phyloP scores from a whole-genome alignment of 768 basidiomycete genomes.

The Calocybe cyanea region DNA sequence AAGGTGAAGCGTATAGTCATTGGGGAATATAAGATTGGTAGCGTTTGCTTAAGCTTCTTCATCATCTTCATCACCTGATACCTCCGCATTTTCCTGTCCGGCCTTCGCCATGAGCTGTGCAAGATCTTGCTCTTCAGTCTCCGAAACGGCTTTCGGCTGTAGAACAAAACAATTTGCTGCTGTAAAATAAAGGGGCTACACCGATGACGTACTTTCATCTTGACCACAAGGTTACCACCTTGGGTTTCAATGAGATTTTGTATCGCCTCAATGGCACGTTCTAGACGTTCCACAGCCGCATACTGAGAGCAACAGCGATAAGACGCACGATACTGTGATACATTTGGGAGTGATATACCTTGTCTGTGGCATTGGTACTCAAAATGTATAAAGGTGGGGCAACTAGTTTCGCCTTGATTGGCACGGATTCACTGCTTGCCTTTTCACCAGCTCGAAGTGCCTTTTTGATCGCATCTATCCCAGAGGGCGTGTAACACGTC shows the following conservation, averaged over 20 bases:
- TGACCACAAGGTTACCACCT: constrained; percentile 84
- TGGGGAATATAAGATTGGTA: too few species aligned
- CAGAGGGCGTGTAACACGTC: constrained; percentile 92
- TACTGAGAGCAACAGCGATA: constrained; percentile 37
- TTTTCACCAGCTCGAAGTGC: constrained; percentile 88
- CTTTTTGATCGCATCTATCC: constrained; percentile 95
- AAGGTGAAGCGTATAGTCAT: too few species aligned
- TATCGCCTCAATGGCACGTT: constrained; percentile 90
- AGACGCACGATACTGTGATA: background rate
- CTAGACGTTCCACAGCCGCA: constrained; percentile 88
- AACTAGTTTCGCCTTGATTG: constrained; percentile 95
- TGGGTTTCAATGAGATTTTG: constrained; percentile 78
- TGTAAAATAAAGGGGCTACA: background rate
- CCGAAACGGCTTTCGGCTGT: constrained; percentile 96
- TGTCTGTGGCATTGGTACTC: constrained; percentile 95
- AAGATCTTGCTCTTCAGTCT: constrained; percentile 96
- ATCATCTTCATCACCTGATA: constrained; percentile 91
- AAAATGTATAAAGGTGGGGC: constrained; percentile 96
- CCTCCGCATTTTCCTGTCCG: constrained; percentile 91
- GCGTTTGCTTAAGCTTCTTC: constrained; percentile 44
- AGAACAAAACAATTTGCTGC: background rate
- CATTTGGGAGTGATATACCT: constrained; percentile 49
- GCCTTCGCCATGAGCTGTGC: constrained; percentile 96
- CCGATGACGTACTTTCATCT: constrained; percentile 78
- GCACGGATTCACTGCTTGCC: constrained; percentile 83